Base-by-base conservation (phyloP, 2,329 filamentous ascomycete species). In the Sporothrix sp. region DNA sequence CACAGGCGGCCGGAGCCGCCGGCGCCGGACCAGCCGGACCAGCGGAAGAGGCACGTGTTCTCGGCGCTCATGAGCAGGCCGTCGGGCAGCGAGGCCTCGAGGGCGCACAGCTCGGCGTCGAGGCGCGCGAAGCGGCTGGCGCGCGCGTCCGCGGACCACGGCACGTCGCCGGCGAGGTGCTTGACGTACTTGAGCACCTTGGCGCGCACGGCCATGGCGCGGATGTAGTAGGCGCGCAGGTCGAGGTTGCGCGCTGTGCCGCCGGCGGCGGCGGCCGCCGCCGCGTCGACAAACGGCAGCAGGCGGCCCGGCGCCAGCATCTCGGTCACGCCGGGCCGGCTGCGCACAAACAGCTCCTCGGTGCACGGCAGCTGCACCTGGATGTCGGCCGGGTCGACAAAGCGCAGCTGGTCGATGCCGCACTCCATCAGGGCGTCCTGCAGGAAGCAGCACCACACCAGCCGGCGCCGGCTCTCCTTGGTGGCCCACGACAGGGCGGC, bases 351-450 rank as follows among this genome's bases (percentile, higher is more conserved):
- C 36, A 50, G 21, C 9, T 50, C 44, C 13, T 53, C 52, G 14
- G 43, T 42, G 18, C 52, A 53, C 5, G 52, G 52, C 18, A 53
- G 38, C 42, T 47, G 52, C n/a, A 48, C 52, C 32, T 51, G 52
- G 33, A 53, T 51, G 38, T 53, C 48, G 11, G 30, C 52, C 9
- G 52, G 43, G 20, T 51, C 43, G 36, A 53, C 48, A 30, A 53
- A 48, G 21, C 52, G 48, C 52, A 53, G 44, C 52, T 53, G 52
- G 43, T 53, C 52, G 28, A 54, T 54, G 27, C 52, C 50, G 7
- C 52, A 52, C 40, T 52, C 49, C 38, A 50, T 52, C 8, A 52
- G 49, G 2, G 49, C 35, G 14, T 54, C 52, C 23, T 52, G 49
- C 18, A 54, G 25, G 13, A 49, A 54, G n/a, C 44, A 40, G 44